Evolutionary conservation across 2,329 filamentous ascomycete genomes (phyloP).

Genomic region (Dactylellina leptospora): DNA sequence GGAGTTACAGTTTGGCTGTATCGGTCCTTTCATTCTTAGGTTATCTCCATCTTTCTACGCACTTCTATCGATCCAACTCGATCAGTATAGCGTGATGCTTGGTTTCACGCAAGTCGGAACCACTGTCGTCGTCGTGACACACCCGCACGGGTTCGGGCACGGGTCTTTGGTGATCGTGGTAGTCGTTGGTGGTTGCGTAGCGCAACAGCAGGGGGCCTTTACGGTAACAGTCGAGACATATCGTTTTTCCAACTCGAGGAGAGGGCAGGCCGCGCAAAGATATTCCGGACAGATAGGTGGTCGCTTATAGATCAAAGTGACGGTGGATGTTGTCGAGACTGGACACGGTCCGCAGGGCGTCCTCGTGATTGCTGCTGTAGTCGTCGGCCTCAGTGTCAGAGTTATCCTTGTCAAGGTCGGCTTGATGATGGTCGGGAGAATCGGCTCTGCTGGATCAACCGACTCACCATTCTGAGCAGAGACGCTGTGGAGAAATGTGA

Average conservation of each 20-base stretch:
- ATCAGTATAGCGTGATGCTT: neutral
- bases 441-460: too few species aligned
- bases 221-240: conserved; percentile 21
- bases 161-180: conserved; percentile 28
- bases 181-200: conserved; percentile 23
- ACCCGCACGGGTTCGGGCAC: conserved; percentile 35
- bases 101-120: conserved; percentile 29
- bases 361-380: neutral
- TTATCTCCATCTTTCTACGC: too few species aligned
- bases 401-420: conserved; percentile 21
- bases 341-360: conserved; percentile 28
- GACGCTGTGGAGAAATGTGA: neutral
- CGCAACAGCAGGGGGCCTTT: conserved; percentile 39
- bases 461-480: conserved; percentile 24
- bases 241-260: neutral
- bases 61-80: too few species aligned
- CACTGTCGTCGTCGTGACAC: conserved; percentile 31
- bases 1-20: too few species aligned
- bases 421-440: conserved; percentile 23
- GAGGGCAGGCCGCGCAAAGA: conserved; percentile 15
- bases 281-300: conserved; percentile 42
- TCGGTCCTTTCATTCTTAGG: too few species aligned
- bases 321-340: conserved; percentile 19
- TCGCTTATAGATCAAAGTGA: conserved; percentile 27
- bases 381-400: conserved; percentile 2